Percentiles rank a stretch among this genome's conserved stretches.
These are phyloP conservation scores for Trypanosoma congolense DNA, from an alignment of 208 protist species.

Conservation along the genomic window DNA sequence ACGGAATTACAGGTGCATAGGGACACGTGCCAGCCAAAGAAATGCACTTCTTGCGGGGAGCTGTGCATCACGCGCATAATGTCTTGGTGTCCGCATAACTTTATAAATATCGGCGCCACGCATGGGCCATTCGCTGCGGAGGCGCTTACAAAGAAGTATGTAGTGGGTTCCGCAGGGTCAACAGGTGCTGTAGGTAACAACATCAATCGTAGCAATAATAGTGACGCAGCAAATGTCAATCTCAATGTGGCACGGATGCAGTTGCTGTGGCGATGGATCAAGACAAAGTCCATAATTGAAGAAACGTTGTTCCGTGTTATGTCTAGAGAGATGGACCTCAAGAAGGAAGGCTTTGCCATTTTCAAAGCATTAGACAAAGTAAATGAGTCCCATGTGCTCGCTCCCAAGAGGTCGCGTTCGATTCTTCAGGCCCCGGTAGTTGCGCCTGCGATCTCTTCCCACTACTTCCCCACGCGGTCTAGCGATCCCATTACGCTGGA, in stretches of 20 bases:
- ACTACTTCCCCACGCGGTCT: slow-evolving; percentile 68
- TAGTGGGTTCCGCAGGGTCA: not conserved
- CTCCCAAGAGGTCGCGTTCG: slow-evolving; percentile 65
- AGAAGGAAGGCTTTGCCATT: slow-evolving; percentile 82
- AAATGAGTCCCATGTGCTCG: slow-evolving; percentile 65
- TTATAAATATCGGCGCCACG: slow-evolving; percentile 26
- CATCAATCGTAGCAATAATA: not conserved
- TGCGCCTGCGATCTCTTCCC: slow-evolving; percentile 58
- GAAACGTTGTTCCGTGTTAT: slow-evolving; percentile 74
- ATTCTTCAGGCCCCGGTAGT: slow-evolving; percentile 63
- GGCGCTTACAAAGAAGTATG: slow-evolving; percentile 36
- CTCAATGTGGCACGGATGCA: slow-evolving; percentile 78
- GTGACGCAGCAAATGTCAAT: slow-evolving; percentile 21
- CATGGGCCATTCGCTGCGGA: slow-evolving; percentile 68
- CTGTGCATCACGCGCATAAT: slow-evolving; percentile 81
- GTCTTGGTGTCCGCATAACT: slow-evolving; percentile 71
- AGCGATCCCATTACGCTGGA: slow-evolving; percentile 63
- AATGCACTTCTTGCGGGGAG: slow-evolving; percentile 68
- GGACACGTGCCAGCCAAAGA: slow-evolving; percentile 63
- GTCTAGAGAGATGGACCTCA: slow-evolving; percentile 85
- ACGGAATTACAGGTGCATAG: slow-evolving; percentile 69
- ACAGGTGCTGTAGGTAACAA: not conserved
- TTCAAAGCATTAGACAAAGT: slow-evolving; percentile 83
- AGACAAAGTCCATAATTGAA: slow-evolving; percentile 70
- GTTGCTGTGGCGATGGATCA: slow-evolving; percentile 81